Conservation (phyloP, 2,329 filamentous ascomycete species). For the Aspergillus neoniger region DNA sequence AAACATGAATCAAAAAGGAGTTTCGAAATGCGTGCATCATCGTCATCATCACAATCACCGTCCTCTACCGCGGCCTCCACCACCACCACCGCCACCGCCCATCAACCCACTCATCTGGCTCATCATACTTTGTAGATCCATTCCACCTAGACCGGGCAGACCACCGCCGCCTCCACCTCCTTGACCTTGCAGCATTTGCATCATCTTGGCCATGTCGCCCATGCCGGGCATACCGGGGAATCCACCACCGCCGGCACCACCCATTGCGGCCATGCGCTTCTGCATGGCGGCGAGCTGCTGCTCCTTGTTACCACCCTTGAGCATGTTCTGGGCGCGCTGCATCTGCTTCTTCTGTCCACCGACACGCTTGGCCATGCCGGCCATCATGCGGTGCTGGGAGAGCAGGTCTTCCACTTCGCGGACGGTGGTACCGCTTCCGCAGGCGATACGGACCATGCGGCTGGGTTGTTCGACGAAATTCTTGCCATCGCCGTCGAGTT, state of each 20-base stretch:
- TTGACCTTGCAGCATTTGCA: conserved; percentile 87
- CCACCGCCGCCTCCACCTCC: conserved; percentile 67
- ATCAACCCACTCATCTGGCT: conserved; percentile 71
- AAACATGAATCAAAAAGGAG: conserved; percentile 23
- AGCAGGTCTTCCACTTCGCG: conserved; percentile 92
- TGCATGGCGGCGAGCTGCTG: conserved; percentile 98
- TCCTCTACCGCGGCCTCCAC: conserved; percentile 34
- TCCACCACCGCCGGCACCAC: conserved; percentile 65
- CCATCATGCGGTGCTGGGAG: conserved; percentile 99
- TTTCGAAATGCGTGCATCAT: conserved; percentile 7
- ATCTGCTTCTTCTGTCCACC: conserved; percentile 97
- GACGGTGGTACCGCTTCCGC: conserved; percentile 86
- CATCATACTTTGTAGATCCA: conserved; percentile 72
- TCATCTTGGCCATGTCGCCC: conserved; percentile 87
- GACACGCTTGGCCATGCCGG: conserved; percentile 98
- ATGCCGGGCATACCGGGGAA: conserved; percentile 73
- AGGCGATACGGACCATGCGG: conserved; percentile 87
- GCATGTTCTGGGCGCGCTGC: conserved; percentile 86
- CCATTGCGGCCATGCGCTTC: conserved; percentile 91
- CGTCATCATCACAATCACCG: conserved; percentile 27
- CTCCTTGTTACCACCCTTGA: conserved; percentile 86
- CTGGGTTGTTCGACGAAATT: conserved; percentile 90
- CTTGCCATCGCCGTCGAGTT: conserved; percentile 93
- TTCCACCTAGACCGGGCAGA: conserved; percentile 60
- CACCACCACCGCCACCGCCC: conserved; percentile 48